These are phyloP conservation scores for Leccinum ochraceum DNA, from an alignment of 768 basidiomycete species.

Conservation along the genomic window DNA sequence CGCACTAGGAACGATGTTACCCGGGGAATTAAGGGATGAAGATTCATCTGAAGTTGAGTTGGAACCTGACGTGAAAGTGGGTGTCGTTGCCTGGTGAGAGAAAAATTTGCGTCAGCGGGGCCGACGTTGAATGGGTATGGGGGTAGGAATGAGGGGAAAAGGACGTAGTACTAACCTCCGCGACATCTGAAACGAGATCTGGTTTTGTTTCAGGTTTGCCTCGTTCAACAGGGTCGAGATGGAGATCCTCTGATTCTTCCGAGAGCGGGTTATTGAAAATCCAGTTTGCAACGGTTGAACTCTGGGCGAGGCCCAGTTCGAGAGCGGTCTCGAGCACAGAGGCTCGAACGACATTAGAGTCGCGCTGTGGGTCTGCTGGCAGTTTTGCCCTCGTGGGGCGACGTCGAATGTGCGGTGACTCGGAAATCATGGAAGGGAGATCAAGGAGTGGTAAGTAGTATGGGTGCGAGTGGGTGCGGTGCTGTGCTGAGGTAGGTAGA, in stretches of 20 bases:
- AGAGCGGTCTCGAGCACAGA: slow-evolving; percentile 76
- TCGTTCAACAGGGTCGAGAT: slow-evolving; percentile 7
- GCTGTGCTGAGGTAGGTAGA: background rate
- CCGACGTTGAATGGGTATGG: background rate
- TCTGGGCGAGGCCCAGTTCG: slow-evolving; percentile 62
- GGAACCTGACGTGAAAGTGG: slow-evolving; percentile 41
- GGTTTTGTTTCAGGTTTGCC: slow-evolving; percentile 1
- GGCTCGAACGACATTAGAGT: slow-evolving; percentile 63
- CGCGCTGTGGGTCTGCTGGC: slow-evolving; percentile 32
- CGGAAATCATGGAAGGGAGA: slow-evolving; percentile 21
- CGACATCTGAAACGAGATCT: slow-evolving; percentile 19
- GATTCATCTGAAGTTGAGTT: slow-evolving; percentile 47
- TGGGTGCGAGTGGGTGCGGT: slow-evolving; percentile 4
- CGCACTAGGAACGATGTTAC: slow-evolving; percentile 19
- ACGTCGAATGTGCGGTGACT: slow-evolving; percentile 25
- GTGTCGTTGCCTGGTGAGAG: slow-evolving; percentile 27
- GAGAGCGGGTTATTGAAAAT: slow-evolving; percentile 65
- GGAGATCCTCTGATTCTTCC: slow-evolving; percentile 55
- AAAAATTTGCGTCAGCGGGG: slow-evolving; percentile 14
- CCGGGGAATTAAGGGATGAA: slow-evolving; percentile 32
- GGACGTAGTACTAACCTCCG: slow-evolving; percentile 31
- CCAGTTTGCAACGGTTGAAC: slow-evolving; percentile 64
- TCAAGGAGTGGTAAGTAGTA: slow-evolving; percentile 17
- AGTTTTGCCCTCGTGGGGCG: slow-evolving; percentile 29
- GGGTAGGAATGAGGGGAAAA: background rate